A percentile compares a stretch with the other conserved stretches of the same genome.
These are phyloP conservation scores for Aspergillus sp. DNA, from an alignment of 2,329 filamentous ascomycete genomes.

Conservation along the genomic window DNA sequence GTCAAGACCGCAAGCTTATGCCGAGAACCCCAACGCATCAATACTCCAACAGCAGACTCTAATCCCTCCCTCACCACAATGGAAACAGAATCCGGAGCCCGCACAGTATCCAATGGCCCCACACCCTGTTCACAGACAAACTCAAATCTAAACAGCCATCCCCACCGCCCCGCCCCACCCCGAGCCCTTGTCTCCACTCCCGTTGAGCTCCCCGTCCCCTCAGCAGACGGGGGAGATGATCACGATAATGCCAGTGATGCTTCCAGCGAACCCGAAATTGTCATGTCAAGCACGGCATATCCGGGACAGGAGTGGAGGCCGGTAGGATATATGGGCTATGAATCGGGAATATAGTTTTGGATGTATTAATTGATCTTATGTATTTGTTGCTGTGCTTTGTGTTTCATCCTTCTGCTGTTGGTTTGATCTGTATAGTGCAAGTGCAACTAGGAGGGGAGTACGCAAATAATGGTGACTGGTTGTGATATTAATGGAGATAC, in stretches of 20 bases:
- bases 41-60: not conserved
- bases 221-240: slow-evolving; percentile 44
- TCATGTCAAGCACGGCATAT: slow-evolving; percentile 53
- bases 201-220: slow-evolving; percentile 36
- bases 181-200: slow-evolving; percentile 29
- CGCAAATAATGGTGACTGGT: too few relatives aligned
- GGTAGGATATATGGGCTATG: slow-evolving; percentile 18
- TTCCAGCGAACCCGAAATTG: slow-evolving; percentile 45
- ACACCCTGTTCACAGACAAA: not conserved
- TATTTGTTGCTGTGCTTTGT: too few relatives aligned
- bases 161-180: slow-evolving; percentile 27
- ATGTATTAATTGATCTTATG: too few relatives aligned
- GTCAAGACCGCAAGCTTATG: too few relatives aligned
- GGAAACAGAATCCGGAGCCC: not conserved
- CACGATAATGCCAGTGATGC: slow-evolving; percentile 40
- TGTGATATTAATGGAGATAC: too few relatives aligned
- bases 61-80: not conserved
- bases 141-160: slow-evolving; percentile 8
- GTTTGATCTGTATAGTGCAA: too few relatives aligned
- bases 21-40: too few relatives aligned
- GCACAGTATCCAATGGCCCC: too few relatives aligned
- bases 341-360: not conserved
- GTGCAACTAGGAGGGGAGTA: too few relatives aligned
- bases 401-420: accelerated
- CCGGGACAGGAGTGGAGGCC: slow-evolving; percentile 53